phyloP scores from a whole-genome alignment of 2,329 filamentous ascomycete genomes.

The Elsinoe batatas region DNA sequence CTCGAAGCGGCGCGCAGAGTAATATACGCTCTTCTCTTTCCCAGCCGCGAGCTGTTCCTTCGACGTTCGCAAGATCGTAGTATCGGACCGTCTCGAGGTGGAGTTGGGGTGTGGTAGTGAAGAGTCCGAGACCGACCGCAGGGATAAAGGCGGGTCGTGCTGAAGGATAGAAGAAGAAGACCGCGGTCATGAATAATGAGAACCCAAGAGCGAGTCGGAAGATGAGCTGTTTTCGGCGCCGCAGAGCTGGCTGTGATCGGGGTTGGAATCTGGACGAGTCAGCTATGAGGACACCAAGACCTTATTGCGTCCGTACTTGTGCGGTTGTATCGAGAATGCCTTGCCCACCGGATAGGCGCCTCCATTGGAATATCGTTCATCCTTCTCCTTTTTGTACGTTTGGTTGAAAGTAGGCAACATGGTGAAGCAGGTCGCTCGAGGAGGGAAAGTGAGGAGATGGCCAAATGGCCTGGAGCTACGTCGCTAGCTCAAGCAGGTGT shows the following conservation, averaged over 20 bases:
- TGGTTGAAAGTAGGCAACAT: constrained; percentile 11
- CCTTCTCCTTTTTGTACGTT: constrained; percentile 11
- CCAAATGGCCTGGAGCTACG: not conserved
- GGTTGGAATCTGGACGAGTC: constrained; percentile 64
- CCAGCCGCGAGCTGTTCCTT: constrained; percentile 88
- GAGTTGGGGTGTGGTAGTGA: constrained; percentile 52
- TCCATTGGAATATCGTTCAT: constrained; percentile 17
- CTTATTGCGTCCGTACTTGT: constrained; percentile 13
- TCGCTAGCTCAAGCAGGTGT: not conserved
- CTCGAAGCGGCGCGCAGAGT: constrained; percentile 85
- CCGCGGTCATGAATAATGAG: constrained; percentile 47
- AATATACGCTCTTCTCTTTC: constrained; percentile 92
- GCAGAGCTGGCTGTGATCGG: constrained; percentile 61
- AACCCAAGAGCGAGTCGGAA: constrained; percentile 53
- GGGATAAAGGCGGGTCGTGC: constrained; percentile 53
- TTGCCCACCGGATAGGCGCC: constrained; percentile 17
- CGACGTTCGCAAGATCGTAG: constrained; percentile 86
- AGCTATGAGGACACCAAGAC: not conserved
- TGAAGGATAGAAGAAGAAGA: constrained; percentile 68
- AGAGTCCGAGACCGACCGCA: constrained; percentile 58
- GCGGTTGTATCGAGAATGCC: constrained; percentile 17
- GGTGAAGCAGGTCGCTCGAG: not conserved
- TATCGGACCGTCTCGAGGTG: constrained; percentile 93
- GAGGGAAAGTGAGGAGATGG: not conserved
- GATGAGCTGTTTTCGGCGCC: constrained; percentile 64